A percentile compares a stretch with the other conserved stretches of the same genome.
Evolutionary conservation across 768 basidiomycete species (phyloP).

Genomic region (Psilocybe cubensis): DNA sequence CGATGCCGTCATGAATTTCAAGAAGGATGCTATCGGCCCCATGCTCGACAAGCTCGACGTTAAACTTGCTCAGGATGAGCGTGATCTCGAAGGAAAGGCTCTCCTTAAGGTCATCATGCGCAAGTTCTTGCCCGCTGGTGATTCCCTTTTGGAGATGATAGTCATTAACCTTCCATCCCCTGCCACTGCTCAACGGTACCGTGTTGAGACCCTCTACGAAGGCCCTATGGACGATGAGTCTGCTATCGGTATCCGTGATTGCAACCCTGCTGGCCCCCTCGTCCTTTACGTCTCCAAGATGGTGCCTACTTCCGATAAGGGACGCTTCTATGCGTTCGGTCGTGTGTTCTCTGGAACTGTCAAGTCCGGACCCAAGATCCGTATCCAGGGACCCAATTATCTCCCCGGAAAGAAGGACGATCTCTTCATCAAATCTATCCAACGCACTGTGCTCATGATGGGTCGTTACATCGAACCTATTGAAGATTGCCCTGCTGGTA

Average conservation of each 20-base stretch:
- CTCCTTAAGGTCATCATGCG: conserved; percentile 98
- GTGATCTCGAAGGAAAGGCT: conserved; percentile 92
- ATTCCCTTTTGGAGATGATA: conserved; percentile 99
- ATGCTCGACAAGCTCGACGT: conserved; percentile 98
- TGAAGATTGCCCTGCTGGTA: conserved; percentile 98
- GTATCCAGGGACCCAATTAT: conserved; percentile 99
- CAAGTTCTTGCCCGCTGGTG: conserved; percentile 99
- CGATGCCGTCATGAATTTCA: conserved; percentile 99
- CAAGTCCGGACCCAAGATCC: conserved; percentile 95
- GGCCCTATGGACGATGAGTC: conserved; percentile 99
- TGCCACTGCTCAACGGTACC: conserved; percentile 95
- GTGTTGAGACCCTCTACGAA: conserved; percentile 99
- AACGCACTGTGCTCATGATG: conserved; percentile 99
- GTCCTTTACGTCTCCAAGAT: conserved; percentile 99
- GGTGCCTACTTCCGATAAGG: conserved; percentile 99
- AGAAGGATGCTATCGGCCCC: conserved; percentile 81
- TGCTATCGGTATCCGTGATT: conserved; percentile 97
- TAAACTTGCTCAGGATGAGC: conserved; percentile 85
- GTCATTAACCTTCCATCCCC: conserved; percentile 99
- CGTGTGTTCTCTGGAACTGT: conserved; percentile 99
- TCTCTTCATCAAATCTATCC: conserved; percentile 95
- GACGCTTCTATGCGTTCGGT: conserved; percentile 99
- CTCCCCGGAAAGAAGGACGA: conserved; percentile 98
- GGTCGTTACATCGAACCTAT: conserved; percentile 98
- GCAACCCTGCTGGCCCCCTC: conserved; percentile 94